Conservation (phyloP, 805 yeast genomes). For the Torulaspora microellipsoides region DNA sequence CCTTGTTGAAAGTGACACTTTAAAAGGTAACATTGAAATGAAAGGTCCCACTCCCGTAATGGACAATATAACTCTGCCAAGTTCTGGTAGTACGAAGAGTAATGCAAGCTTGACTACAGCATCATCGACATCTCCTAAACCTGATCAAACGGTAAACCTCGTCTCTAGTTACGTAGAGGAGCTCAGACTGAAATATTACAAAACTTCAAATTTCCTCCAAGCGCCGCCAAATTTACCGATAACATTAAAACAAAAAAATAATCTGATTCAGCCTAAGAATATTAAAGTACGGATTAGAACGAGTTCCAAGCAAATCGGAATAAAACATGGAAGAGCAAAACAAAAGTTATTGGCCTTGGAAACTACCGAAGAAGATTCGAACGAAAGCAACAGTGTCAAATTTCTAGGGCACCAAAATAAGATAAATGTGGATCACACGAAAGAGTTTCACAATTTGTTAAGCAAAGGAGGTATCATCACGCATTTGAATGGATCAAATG, state of each 20-base stretch:
- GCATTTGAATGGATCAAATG: background rate
- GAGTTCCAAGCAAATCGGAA: slow-evolving; percentile 35
- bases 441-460: slow-evolving; percentile 32
- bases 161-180: slow-evolving; percentile 36
- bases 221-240: slow-evolving; percentile 36
- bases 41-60: no score
- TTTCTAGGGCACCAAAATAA: slow-evolving; percentile 5
- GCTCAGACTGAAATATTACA: slow-evolving; percentile 29
- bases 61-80: background rate
- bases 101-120: slow-evolving; percentile 6
- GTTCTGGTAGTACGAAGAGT: slow-evolving; percentile 9
- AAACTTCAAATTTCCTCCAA: slow-evolving; percentile 33
- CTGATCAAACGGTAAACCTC: slow-evolving; percentile 25
- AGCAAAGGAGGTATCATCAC: slow-evolving; percentile 15
- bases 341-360: slow-evolving; percentile 33
- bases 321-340: slow-evolving; percentile 36
- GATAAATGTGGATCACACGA: slow-evolving; percentile 29
- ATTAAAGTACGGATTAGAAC: slow-evolving; percentile 34
- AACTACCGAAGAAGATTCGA: slow-evolving; percentile 28
- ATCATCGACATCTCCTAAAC: slow-evolving; percentile 10
- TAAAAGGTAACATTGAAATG: no score
- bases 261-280: slow-evolving; percentile 31
- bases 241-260: slow-evolving; percentile 31
- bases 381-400: slow-evolving; percentile 5
- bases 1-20: no score